Conservation (phyloP, 2,329 filamentous ascomycete species). For the Alternaria sp. region DNA sequence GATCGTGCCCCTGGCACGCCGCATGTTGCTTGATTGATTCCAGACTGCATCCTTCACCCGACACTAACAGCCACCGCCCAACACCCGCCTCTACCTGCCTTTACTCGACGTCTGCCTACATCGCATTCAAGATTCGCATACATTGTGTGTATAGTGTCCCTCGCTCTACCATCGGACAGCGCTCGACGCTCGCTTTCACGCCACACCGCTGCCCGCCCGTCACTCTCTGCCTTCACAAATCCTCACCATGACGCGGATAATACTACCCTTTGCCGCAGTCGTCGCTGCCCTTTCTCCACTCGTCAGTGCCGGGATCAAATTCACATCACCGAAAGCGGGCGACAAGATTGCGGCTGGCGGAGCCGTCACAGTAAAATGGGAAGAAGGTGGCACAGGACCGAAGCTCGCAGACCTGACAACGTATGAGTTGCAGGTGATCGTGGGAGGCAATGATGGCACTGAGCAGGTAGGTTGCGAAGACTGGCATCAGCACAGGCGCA, state of each 20-base stretch:
- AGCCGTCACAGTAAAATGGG: conserved; percentile 63
- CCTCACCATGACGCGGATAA: conserved; percentile 37
- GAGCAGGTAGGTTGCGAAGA: conserved; percentile 52
- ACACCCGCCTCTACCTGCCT: conserved; percentile 1
- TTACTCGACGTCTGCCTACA: not conserved
- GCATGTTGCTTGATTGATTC: conserved; percentile 21
- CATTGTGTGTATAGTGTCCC: not conserved
- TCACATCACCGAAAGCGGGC: conserved; percentile 61
- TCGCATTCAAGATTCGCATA: not conserved
- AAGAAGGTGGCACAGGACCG: conserved; percentile 60
- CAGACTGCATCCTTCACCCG: conserved; percentile 16
- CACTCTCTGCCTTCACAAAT: conserved; percentile 24
- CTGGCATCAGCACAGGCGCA: not conserved
- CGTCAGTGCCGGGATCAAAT: conserved; percentile 60
- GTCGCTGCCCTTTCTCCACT: conserved; percentile 50
- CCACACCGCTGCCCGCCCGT: conserved; percentile 5
- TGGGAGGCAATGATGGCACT: conserved; percentile 62
- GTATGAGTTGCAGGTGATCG: conserved; percentile 66
- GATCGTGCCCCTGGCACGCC: conserved; percentile 37
- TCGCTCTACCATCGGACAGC: not conserved
- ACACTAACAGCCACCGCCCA: conserved; percentile 5
- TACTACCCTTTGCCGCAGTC: conserved; percentile 37
- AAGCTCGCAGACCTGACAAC: conserved; percentile 57
- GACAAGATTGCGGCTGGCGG: conserved; percentile 57
- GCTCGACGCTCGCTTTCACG: not conserved